Conservation (phyloP, 352 stramenopile species). For the Globisporangium lucens region DNA sequence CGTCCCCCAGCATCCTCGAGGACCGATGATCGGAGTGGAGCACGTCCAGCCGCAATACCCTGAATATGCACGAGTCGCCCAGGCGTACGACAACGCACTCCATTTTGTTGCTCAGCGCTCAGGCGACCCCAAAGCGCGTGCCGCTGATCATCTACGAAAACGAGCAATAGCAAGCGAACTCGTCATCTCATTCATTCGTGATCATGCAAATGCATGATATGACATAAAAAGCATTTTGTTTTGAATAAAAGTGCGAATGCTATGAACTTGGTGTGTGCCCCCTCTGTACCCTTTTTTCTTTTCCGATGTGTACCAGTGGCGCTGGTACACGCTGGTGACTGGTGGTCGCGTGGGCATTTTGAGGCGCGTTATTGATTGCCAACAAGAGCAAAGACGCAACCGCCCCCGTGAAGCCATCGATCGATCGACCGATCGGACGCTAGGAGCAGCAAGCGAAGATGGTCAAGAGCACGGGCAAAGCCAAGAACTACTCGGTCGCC, state of each 20-base stretch:
- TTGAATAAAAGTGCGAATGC: no score
- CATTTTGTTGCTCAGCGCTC: conserved; percentile 1
- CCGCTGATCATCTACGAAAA: conserved; percentile 14
- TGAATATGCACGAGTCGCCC: not conserved
- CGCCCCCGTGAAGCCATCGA: conserved; percentile 7
- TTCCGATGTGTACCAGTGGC: not conserved
- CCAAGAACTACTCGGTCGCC: conserved; percentile 47
- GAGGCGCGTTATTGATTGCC: conserved; percentile 3
- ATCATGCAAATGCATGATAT: no score
- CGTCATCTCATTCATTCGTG: no score
- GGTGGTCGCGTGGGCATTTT: conserved; percentile 16
- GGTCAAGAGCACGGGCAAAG: conserved; percentile 30
- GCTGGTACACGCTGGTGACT: conserved; percentile 15
- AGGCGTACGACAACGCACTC: not conserved
- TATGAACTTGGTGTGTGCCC: not conserved
- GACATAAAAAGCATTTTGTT: no score
- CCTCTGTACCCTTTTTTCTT: not conserved
- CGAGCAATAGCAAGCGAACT: not conserved
- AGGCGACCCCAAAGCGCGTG: conserved; percentile 10
- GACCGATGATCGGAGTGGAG: conserved; percentile 11
- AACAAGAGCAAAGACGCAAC: not conserved
- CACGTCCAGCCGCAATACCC: conserved; percentile 1
- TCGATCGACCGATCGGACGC: not conserved
- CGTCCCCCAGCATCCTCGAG: conserved; percentile 9
- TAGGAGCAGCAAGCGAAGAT: conserved; percentile 16